Base-by-base conservation (phyloP, 495 filamentous ascomycete genomes). In the Antarctomyces pellizariae region DNA sequence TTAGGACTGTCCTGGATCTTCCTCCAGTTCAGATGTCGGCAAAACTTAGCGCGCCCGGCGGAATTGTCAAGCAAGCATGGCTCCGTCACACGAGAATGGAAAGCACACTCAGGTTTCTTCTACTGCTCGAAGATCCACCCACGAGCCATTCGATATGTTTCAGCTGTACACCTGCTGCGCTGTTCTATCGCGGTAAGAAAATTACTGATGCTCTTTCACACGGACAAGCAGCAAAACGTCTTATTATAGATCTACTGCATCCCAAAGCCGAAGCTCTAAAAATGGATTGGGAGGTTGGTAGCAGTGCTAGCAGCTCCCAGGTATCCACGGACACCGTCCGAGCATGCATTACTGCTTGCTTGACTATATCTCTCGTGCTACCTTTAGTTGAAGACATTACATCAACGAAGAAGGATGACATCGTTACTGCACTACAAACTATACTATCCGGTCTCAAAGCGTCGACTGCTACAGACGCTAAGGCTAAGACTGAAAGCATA, bases 171-270 rank as follows among this genome's bases (percentile, higher is more conserved):
- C 52, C 13, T 56, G 56, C 29, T 57, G 44, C n/a, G n/a, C n/a
- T n/a, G n/a, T n/a, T n/a, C n/a, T n/a, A n/a, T n/a, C n/a, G n/a
- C n/a, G n/a, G n/a, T n/a, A n/a, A n/a, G n/a, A n/a, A n/a, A n/a
- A n/a, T n/a, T n/a, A n/a, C n/a, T n/a, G n/a, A n/a, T n/a, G n/a
- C n/a, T n/a, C n/a, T n/a, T 3, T 12, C 28, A 1, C 28, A 48
- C 30, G 45, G 51, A 6, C 45, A 56, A 25, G 41, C 52, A 2
- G 45, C 48, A 21, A 57, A 46, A 30, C 54, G 54, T 22, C 39
- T 61, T 9, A 46, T 57, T 16, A 36, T 61, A 5, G 61, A 65
- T 25, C 43, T 62, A 4, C 42, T 62, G 18, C 44, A 41, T 16
- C 46, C 55, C 4, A 62, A 60, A 32, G 32, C 58, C 7, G 45